Conservation (phyloP, 2,329 filamentous ascomycete species). For the Sporothrix curviconia region DNA sequence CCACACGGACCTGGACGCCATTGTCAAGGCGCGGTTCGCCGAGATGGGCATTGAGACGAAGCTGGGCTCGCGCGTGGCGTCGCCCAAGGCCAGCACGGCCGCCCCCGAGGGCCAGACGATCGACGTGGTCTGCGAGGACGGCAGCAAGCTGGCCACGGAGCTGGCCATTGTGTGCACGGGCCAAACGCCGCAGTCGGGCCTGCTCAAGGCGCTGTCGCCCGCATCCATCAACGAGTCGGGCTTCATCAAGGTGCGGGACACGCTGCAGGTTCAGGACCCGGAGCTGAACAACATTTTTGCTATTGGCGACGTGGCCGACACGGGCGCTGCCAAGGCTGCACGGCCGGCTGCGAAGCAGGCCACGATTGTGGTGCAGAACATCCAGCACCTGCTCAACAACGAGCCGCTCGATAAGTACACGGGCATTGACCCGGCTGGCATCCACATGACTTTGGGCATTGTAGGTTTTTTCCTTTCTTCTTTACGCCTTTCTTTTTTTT, state of each 20-base stretch:
- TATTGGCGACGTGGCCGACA: constrained; percentile 57
- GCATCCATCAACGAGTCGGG: constrained; percentile 12
- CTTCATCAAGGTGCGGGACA: constrained; percentile 12
- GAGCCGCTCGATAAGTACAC: constrained; percentile 14
- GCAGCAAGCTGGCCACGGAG: constrained; percentile 7
- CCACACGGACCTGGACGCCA: constrained; percentile 8
- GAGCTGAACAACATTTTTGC: constrained; percentile 45
- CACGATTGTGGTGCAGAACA: constrained; percentile 14
- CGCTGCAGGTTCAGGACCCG: constrained; percentile 16
- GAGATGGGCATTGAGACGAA: constrained; percentile 13
- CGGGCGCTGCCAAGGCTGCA: constrained; percentile 33
- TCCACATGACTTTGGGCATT: constrained; percentile 16
- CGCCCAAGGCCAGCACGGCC: not conserved
- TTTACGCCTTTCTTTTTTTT: not conserved
- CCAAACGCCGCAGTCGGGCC: constrained; percentile 12
- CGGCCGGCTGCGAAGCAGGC: constrained; percentile 15
- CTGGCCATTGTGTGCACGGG: constrained; percentile 14
- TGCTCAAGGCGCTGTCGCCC: constrained; percentile 10
- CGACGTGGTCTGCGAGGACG: constrained; percentile 9
- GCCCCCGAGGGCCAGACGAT: not conserved
- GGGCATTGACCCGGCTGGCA: constrained; percentile 10
- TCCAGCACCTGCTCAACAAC: constrained; percentile 14
- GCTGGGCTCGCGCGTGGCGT: constrained; percentile 13
- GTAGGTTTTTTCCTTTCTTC: not conserved
- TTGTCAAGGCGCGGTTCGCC: constrained; percentile 14